A percentile compares a stretch with the other conserved stretches of the same genome.
These are phyloP conservation scores for Trichomonascus vanleenenianus DNA, from an alignment of 805 yeast species.

Conservation along the genomic window DNA sequence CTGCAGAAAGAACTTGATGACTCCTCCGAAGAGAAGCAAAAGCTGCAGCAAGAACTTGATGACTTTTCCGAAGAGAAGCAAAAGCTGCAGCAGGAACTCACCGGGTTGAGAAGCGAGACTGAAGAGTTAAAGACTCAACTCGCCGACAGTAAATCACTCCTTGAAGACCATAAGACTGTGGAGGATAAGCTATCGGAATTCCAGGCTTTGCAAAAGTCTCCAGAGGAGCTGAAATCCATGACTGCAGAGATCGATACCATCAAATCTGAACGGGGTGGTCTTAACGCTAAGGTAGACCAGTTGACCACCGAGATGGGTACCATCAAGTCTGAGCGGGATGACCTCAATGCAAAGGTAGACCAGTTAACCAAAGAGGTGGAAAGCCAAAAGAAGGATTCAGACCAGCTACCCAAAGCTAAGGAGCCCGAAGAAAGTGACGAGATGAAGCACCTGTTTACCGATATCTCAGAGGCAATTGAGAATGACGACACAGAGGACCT, in stretches of 20 bases:
- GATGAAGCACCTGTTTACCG: no score
- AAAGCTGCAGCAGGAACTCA: no score
- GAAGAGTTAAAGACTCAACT: no score
- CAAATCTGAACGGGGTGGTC: slow-evolving; percentile 1
- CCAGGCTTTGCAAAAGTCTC: no score
- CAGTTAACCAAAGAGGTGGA: no score
- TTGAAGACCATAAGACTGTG: no score
- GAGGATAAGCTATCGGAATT: no score
- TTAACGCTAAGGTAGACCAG: background rate
- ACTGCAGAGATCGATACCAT: background rate
- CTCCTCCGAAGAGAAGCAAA: background rate
- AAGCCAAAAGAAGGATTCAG: no score
- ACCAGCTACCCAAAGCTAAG: no score
- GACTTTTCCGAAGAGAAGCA: background rate
- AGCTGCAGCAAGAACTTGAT: slow-evolving; percentile 5
- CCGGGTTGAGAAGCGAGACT: no score
- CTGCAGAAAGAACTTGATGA: slow-evolving; percentile 7
- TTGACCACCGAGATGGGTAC: slow-evolving; percentile 33
- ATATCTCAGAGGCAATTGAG: background rate
- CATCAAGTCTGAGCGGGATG: slow-evolving; percentile 33
- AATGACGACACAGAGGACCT: background rate
- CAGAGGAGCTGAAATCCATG: background rate
- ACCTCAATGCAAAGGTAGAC: slow-evolving; percentile 35
- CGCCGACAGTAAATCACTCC: no score
- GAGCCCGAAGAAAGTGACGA: no score